Percentiles rank a stretch among this genome's conserved stretches.
Evolutionary conservation across 73 alveolate species (phyloP).

Genomic region (Paramecium tetraurelia): DNA sequence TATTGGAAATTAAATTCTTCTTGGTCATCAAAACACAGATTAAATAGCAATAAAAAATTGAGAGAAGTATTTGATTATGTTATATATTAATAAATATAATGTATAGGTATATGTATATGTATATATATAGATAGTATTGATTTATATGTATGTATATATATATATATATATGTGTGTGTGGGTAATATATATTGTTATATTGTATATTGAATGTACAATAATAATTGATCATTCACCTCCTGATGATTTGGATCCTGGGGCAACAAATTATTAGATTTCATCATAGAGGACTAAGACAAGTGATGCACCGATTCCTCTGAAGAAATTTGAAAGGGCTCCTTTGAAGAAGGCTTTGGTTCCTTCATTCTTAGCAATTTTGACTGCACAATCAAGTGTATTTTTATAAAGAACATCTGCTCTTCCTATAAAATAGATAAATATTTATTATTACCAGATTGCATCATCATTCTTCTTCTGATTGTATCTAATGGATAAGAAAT

Average conservation of each 20-base stretch:
- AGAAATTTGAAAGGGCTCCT: constrained; percentile 83
- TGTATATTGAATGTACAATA: background rate
- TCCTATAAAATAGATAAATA: background rate
- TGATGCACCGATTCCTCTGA: constrained; percentile 90
- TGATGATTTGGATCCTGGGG: constrained; percentile 43
- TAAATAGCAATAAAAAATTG: too few species aligned
- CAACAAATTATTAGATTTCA: constrained; percentile 64
- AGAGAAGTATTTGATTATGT: too few species aligned
- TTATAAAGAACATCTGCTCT: constrained; percentile 76
- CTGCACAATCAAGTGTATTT: constrained; percentile 76
- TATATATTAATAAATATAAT: too few species aligned
- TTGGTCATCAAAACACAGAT: too few species aligned
- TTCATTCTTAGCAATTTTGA: constrained; percentile 74
- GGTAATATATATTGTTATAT: background rate
- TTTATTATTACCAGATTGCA: constrained; percentile 72
- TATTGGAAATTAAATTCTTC: too few species aligned
- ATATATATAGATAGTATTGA: too few species aligned
- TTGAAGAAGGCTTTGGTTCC: constrained; percentile 87
- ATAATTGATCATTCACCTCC: background rate
- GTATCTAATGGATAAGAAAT: constrained; percentile 89
- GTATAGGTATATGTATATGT: too few species aligned
- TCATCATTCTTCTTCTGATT: constrained; percentile 93
- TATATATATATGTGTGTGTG: background rate
- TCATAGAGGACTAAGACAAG: constrained; percentile 85
- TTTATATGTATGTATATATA: too few species aligned